These are phyloP conservation scores for Termitomyces sp. DNA, from an alignment of 768 basidiomycete genomes.

Conservation along the genomic window DNA sequence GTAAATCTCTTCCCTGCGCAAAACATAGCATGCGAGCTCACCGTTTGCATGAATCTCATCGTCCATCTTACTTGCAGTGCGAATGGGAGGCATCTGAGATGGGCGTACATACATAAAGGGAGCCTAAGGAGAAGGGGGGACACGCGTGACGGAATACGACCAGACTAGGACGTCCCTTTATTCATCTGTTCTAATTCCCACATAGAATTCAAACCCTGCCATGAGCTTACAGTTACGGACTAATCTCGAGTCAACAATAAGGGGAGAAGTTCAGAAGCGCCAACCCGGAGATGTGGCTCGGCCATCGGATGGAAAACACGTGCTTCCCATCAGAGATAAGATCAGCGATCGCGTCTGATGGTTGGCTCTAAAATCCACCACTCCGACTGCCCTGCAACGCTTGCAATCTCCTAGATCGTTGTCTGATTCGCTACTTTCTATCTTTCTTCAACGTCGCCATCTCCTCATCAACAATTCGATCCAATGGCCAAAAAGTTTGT, in stretches of 20 bases:
- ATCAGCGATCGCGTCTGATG: background rate
- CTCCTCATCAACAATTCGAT: too few species aligned
- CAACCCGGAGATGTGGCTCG: background rate
- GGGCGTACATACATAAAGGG: background rate
- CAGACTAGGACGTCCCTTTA: background rate
- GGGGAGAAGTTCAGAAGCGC: background rate
- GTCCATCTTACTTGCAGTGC: background rate
- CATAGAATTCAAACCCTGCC: background rate
- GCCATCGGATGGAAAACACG: background rate
- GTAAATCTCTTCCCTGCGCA: background rate
- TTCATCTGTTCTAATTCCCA: background rate
- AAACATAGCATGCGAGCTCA: background rate
- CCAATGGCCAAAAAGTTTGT: background rate
- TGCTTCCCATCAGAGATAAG: background rate
- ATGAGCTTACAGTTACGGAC: background rate
- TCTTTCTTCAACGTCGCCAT: background rate
- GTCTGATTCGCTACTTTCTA: background rate
- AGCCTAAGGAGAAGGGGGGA: too few species aligned
- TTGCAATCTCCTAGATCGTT: background rate
- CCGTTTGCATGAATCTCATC: background rate
- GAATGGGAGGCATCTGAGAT: background rate
- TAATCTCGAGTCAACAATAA: conserved; percentile 1
- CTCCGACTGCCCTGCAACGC: background rate
- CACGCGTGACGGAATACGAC: background rate
- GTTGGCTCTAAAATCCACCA: background rate